These are phyloP conservation scores for Dittrichia graveolens DNA, from an alignment of 129 eudicot genomes.

Conservation along the genomic window DNA sequence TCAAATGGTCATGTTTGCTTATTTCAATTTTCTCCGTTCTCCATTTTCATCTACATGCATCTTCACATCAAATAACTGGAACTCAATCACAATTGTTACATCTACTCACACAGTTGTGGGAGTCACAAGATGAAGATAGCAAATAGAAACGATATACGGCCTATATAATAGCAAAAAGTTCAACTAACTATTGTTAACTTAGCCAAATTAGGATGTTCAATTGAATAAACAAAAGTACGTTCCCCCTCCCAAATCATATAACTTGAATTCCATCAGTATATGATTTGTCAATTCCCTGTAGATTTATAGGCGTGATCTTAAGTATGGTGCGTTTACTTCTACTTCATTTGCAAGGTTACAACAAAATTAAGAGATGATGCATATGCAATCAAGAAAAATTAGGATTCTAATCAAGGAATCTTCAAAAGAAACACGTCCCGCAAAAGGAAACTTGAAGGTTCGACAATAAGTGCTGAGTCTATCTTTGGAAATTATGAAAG, in stretches of 20 bases:
- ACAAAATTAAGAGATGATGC: not conserved
- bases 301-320: conserved; percentile 5
- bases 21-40: not conserved
- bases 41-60: conserved; percentile 10
- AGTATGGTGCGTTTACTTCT: not conserved
- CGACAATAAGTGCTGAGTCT: not conserved
- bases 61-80: conserved; percentile 10
- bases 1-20: not conserved
- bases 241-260: not conserved
- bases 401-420: too few species aligned
- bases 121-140: not conserved
- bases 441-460: too few species aligned
- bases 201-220: not conserved
- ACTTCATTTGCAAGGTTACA: conserved; percentile 1
- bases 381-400: not conserved
- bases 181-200: not conserved
- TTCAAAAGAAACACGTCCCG: too few species aligned
- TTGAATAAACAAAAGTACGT: not conserved
- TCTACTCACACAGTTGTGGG: not conserved
- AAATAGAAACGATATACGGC: not conserved
- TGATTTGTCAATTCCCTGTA: not conserved
- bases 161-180: not conserved
- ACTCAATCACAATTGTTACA: conserved; percentile 3
- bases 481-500: conserved; percentile 4
- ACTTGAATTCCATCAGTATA: not conserved